Evolutionary conservation across 2,329 filamentous ascomycete species (phyloP).

Genomic region (Fusarium pseudoanthophilum): DNA sequence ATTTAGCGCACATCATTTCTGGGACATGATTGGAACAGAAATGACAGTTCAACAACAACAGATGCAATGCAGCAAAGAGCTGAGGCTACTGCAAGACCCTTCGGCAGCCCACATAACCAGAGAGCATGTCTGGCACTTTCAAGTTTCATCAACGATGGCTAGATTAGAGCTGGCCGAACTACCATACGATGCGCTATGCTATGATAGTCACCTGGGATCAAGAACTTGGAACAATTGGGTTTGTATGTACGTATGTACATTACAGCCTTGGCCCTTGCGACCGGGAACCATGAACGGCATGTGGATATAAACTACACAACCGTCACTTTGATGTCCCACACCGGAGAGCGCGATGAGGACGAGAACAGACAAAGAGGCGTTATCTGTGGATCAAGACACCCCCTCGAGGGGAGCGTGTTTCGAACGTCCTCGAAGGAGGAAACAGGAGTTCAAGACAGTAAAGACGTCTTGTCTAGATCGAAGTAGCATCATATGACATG

Average conservation of each 20-base stretch:
- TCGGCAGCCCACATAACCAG: constrained; percentile 1
- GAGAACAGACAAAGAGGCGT: constrained; percentile 16
- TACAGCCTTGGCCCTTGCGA: constrained; percentile 5
- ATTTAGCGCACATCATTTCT: constrained; percentile 4
- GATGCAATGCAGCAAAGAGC: neutral
- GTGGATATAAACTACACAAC: constrained; percentile 27
- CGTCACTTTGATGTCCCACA: constrained; percentile 22
- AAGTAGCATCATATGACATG: constrained; percentile 14
- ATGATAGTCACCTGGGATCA: neutral
- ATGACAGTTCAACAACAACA: neutral
- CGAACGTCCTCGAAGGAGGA: neutral
- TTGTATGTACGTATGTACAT: neutral
- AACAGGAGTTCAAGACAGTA: constrained; percentile 9
- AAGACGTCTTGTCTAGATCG: constrained; percentile 10
- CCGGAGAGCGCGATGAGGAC: constrained; percentile 23
- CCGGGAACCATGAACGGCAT: constrained; percentile 31
- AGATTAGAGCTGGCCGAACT: neutral
- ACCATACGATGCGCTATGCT: neutral
- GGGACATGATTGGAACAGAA: constrained; percentile 1
- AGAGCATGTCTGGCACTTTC: constrained; percentile 7
- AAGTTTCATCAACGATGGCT: neutral
- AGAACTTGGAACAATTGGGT: neutral
- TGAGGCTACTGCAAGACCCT: neutral
- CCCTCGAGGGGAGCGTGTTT: constrained; percentile 2
- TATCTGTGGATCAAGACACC: constrained; percentile 12